Percentiles rank a stretch among this genome's conserved stretches.
These are phyloP conservation scores for Ophiostoma tasmaniense DNA, from an alignment of 2,329 filamentous ascomycete genomes.

Conservation along the genomic window DNA sequence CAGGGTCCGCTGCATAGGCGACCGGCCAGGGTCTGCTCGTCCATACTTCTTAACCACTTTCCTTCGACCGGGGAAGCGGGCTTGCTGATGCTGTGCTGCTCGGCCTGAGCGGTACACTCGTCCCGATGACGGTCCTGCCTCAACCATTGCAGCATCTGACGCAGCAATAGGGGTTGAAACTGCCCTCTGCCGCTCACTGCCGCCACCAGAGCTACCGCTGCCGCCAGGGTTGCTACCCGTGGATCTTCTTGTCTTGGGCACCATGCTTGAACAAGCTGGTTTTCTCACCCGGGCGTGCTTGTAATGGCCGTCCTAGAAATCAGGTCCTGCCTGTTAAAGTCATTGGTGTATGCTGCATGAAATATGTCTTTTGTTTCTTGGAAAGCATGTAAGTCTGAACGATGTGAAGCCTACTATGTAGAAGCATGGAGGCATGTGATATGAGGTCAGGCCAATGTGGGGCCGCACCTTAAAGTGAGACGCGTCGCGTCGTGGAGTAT, in stretches of 20 bases:
- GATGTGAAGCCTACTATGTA: not conserved
- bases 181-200: not conserved
- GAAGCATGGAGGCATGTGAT: not conserved
- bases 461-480: not conserved
- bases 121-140: not conserved
- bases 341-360: not conserved
- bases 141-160: not conserved
- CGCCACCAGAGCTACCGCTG: not conserved
- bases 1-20: slow-evolving; percentile 28
- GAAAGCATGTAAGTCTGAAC: not conserved
- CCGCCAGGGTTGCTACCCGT: not conserved
- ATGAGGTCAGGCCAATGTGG: not conserved
- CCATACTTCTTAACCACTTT: slow-evolving; percentile 9
- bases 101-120: slow-evolving; percentile 23
- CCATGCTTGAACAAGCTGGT: slow-evolving; percentile 15
- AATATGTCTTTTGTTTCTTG: not conserved
- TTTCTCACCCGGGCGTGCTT: not conserved
- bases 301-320: too few species aligned
- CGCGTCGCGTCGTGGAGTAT: slow-evolving; percentile 2
- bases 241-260: slow-evolving; percentile 19
- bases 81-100: slow-evolving; percentile 24
- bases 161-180: not conserved
- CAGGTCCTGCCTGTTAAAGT: not conserved
- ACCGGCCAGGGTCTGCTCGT: not conserved
- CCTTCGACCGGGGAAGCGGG: slow-evolving; percentile 26